Conservation (phyloP, 2,329 filamentous ascomycete species). For the Ophidiomyces ophidiicola region DNA sequence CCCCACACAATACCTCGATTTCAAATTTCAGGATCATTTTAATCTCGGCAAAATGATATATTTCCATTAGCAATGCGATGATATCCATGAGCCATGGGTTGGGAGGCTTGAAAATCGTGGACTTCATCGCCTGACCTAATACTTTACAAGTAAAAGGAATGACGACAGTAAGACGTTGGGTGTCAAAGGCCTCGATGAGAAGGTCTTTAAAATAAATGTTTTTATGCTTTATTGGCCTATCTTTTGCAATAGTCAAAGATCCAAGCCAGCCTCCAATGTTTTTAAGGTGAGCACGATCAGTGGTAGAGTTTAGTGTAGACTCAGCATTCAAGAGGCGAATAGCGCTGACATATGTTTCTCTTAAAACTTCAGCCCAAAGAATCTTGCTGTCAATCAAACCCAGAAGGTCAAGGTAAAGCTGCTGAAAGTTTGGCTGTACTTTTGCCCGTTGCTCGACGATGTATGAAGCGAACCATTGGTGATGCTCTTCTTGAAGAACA, state of each 20-base stretch:
- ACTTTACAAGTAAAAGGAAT: conserved; percentile 98
- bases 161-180: conserved; percentile 77
- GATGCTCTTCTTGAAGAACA: conserved; percentile 65
- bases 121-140: conserved; percentile 68
- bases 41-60: conserved; percentile 84
- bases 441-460: conserved; percentile 93
- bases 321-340: conserved; percentile 83
- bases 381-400: conserved; percentile 65
- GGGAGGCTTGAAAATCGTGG: conserved; percentile 80
- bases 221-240: conserved; percentile 89
- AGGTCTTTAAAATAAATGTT: conserved; percentile 97
- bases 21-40: conserved; percentile 98
- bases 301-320: conserved; percentile 66
- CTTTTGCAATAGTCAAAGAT: conserved; percentile 77
- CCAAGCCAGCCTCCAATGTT: conserved; percentile 91
- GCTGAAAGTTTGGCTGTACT: conserved; percentile 92
- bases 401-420: conserved; percentile 81
- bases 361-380: conserved; percentile 77
- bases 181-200: conserved; percentile 84
- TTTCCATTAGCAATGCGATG: conserved; percentile 74
- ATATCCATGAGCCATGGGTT: conserved; percentile 99
- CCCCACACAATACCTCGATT: conserved; percentile 93
- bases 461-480: conserved; percentile 94
- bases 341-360: conserved; percentile 82
- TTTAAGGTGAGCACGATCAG: conserved; percentile 78